A percentile compares a stretch with the other conserved stretches of the same genome.
Conservation (phyloP, 148 eudicot genomes). For the Limonium bicolor region DNA sequence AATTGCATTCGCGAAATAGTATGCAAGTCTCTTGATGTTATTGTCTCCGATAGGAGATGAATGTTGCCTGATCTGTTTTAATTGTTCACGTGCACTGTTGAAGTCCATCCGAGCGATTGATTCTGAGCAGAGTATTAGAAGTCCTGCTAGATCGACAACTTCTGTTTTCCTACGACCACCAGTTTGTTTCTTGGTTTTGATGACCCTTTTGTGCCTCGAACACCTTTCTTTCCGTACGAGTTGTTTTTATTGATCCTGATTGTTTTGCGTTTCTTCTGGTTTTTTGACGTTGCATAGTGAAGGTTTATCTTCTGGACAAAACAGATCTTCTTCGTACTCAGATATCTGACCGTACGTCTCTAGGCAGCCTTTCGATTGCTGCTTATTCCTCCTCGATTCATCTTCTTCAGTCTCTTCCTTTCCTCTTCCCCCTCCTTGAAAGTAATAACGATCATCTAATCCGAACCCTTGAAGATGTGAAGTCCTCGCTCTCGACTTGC, state of each 20-base stretch:
- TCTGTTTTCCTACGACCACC: neutral
- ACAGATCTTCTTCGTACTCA: conserved; percentile 28
- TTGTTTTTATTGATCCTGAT: neutral
- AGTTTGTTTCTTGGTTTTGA: neutral
- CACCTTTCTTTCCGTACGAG: too few species aligned
- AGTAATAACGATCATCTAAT: neutral
- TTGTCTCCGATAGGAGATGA: conserved; percentile 1
- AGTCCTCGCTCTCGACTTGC: neutral
- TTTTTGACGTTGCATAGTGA: conserved; percentile 11
- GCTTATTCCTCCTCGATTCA: conserved; percentile 19
- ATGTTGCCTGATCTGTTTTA: neutral
- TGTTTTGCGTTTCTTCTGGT: too few species aligned
- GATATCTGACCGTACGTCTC: conserved; percentile 27
- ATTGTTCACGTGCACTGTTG: neutral
- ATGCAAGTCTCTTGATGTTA: neutral
- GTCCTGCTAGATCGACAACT: neutral
- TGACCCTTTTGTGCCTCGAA: neutral
- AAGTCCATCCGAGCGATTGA: conserved; percentile 2
- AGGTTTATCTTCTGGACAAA: conserved; percentile 24
- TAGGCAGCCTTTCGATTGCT: conserved; percentile 2
- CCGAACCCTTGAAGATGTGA: conserved; percentile 2
- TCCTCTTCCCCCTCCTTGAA: conserved; percentile 9
- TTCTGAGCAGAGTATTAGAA: neutral
- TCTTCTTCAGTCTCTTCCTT: conserved; percentile 9
- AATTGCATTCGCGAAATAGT: neutral